Conservation (phyloP, 2,329 filamentous ascomycete genomes). For the Rugonectria rugulosa region DNA sequence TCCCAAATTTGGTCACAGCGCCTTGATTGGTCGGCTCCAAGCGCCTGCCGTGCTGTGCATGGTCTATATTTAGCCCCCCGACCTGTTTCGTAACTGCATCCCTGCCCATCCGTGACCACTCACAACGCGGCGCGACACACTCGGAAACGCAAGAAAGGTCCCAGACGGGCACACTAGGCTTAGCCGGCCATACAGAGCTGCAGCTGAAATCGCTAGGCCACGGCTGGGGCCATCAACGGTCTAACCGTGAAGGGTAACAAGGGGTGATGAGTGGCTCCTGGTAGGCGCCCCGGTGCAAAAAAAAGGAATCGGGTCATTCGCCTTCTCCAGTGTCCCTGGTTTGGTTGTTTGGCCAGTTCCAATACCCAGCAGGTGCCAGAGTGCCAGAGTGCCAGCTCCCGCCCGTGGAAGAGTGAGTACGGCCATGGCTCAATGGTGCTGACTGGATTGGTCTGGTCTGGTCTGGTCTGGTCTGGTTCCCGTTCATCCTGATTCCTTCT, state of each 20-base stretch:
- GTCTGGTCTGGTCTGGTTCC: no score
- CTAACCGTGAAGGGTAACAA: conserved; percentile 31
- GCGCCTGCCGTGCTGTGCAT: conserved; percentile 41
- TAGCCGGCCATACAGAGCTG: conserved; percentile 11
- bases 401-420: not conserved
- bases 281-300: conserved; percentile 24
- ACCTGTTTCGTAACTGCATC: conserved; percentile 37
- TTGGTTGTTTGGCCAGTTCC: not conserved
- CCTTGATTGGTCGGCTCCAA: conserved; percentile 42
- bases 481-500: conserved; percentile 10
- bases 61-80: conserved; percentile 45
- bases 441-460: conserved; percentile 8
- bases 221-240: conserved; percentile 21
- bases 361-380: no score
- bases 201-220: conserved; percentile 21
- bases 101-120: conserved; percentile 27
- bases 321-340: conserved; percentile 17
- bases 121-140: conserved; percentile 25
- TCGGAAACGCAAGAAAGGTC: conserved; percentile 14
- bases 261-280: conserved; percentile 33
- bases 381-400: not conserved
- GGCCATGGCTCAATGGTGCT: not conserved
- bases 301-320: conserved; percentile 11
- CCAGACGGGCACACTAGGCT: conserved; percentile 16
- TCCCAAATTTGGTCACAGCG: conserved; percentile 36